These are phyloP conservation scores for Nakaseomyces glabratus DNA, from an alignment of 1,139 yeast species.

Conservation along the genomic window DNA sequence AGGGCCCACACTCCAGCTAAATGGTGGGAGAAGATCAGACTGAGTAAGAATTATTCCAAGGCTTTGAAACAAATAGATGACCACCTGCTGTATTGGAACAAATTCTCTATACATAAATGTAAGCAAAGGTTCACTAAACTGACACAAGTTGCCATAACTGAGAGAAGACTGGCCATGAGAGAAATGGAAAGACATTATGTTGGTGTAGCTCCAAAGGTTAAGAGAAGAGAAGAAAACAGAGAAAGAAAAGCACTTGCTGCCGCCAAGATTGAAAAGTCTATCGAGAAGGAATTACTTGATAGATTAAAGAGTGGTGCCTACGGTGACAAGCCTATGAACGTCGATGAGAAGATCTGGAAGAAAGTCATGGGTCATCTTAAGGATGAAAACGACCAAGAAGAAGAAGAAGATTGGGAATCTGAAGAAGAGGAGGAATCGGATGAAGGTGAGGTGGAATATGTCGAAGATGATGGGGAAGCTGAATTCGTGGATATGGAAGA, in stretches of 20 bases:
- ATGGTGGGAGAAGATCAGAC: constrained; percentile 87
- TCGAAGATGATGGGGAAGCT: constrained; percentile 78
- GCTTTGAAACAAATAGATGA: constrained; percentile 85
- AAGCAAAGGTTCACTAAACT: constrained; percentile 90
- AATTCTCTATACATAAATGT: constrained; percentile 82
- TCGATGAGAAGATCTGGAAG: constrained; percentile 93
- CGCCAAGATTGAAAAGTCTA: constrained; percentile 91
- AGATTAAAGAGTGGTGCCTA: constrained; percentile 96
- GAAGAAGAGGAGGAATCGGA: constrained; percentile 55
- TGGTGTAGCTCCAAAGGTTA: constrained; percentile 86
- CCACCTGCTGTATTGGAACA: constrained; percentile 86
- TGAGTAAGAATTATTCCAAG: constrained; percentile 77
- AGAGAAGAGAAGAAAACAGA: constrained; percentile 85
- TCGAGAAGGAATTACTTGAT: constrained; percentile 88
- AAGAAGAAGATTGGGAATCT: constrained; percentile 43
- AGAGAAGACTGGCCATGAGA: constrained; percentile 80
- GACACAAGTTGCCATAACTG: constrained; percentile 94
- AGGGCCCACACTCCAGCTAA: constrained; percentile 91
- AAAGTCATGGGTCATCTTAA: constrained; percentile 71
- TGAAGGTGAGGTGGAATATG: constrained; percentile 75
- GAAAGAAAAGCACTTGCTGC: constrained; percentile 96
- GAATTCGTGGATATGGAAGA: constrained; percentile 90
- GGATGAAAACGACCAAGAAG: constrained; percentile 58
- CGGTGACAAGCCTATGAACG: constrained; percentile 95
- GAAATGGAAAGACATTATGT: constrained; percentile 91